Conservation (phyloP, 352 stramenopile species). For the Globisporangium middletonii region DNA sequence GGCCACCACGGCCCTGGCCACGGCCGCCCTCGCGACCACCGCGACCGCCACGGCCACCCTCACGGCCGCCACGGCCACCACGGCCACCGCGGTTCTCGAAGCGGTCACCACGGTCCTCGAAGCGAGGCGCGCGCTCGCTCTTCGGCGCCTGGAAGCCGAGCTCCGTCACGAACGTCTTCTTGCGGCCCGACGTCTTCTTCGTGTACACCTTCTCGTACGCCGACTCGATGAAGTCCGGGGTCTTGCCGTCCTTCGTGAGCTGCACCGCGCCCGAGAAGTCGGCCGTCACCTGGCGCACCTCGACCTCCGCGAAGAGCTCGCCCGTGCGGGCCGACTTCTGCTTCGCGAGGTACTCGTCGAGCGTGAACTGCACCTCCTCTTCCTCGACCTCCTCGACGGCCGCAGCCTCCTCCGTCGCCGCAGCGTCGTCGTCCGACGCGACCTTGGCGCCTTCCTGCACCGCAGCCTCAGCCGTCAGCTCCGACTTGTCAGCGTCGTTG, state of each 20-base stretch:
- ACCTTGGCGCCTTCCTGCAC: slow-evolving; percentile 50
- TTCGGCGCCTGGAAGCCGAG: slow-evolving; percentile 76
- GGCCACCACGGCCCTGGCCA: slow-evolving; percentile 33
- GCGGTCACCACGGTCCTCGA: slow-evolving; percentile 49
- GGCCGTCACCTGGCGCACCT: slow-evolving; percentile 84
- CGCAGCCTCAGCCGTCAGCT: slow-evolving; percentile 63
- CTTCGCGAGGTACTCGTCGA: slow-evolving; percentile 82
- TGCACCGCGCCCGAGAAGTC: slow-evolving; percentile 80
- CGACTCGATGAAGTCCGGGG: slow-evolving; percentile 81
- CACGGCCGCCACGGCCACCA: slow-evolving; percentile 35
- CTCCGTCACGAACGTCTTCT: slow-evolving; percentile 90
- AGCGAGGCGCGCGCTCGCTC: slow-evolving; percentile 45
- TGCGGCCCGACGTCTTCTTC: slow-evolving; percentile 92
- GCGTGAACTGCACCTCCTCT: slow-evolving; percentile 80
- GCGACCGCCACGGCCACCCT: slow-evolving; percentile 29
- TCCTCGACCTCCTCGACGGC: slow-evolving; percentile 56
- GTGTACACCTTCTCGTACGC: slow-evolving; percentile 93
- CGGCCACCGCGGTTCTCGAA: slow-evolving; percentile 28
- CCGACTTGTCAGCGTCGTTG: slow-evolving; percentile 90
- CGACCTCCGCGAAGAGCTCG: slow-evolving; percentile 77
- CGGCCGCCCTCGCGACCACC: slow-evolving; percentile 26
- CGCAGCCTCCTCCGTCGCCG: slow-evolving; percentile 28
- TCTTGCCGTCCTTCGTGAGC: slow-evolving; percentile 86
- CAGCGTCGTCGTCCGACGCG: slow-evolving; percentile 50
- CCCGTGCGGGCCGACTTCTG: slow-evolving; percentile 63